phyloP scores from a whole-genome alignment of 2,329 filamentous ascomycete genomes.

The Ophiostoma sp. region DNA sequence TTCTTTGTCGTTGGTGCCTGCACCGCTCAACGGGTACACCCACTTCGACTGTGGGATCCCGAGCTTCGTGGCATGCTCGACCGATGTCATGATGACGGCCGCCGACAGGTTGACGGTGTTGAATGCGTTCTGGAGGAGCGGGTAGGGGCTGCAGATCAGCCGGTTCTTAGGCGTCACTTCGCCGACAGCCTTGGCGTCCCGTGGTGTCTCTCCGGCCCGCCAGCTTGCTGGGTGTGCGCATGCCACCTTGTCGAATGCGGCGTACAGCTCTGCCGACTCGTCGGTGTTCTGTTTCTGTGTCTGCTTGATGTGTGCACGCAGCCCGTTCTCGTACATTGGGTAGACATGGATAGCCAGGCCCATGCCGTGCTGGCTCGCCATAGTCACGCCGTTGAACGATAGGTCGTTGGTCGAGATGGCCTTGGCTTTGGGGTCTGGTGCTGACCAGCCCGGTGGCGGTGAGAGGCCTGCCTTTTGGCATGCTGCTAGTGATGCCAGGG shows the following conservation, averaged over 20 bases:
- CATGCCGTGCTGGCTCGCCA: constrained; percentile 20
- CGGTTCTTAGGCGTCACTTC: constrained; percentile 19
- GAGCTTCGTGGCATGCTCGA: constrained; percentile 18
- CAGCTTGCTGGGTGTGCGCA: constrained; percentile 20
- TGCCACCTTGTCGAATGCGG: constrained; percentile 20
- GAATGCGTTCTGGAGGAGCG: constrained; percentile 22
- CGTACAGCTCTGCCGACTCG: constrained; percentile 23
- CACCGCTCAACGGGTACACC: constrained; percentile 20
- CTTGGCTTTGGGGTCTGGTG: constrained; percentile 14
- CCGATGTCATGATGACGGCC: constrained; percentile 22
- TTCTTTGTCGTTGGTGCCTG: constrained; percentile 21
- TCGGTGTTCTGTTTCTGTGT: constrained; percentile 18
- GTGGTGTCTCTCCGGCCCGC: constrained; percentile 20
- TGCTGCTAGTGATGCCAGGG: constrained; percentile 21
- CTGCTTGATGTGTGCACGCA: constrained; percentile 19
- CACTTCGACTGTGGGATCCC: constrained; percentile 18
- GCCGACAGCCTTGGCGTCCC: constrained; percentile 12
- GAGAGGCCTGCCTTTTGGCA: constrained; percentile 17
- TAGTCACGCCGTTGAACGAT: constrained; percentile 15
- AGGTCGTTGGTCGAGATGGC: constrained; percentile 17
- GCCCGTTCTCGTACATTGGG: constrained; percentile 23
- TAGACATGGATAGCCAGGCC: constrained; percentile 23
- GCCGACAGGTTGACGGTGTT: constrained; percentile 23
- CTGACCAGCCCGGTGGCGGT: constrained; percentile 20
- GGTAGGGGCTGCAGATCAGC: constrained; percentile 24